Base-by-base conservation (phyloP, 148 eudicot genomes). In the Rhododendron ovatum region DNA sequence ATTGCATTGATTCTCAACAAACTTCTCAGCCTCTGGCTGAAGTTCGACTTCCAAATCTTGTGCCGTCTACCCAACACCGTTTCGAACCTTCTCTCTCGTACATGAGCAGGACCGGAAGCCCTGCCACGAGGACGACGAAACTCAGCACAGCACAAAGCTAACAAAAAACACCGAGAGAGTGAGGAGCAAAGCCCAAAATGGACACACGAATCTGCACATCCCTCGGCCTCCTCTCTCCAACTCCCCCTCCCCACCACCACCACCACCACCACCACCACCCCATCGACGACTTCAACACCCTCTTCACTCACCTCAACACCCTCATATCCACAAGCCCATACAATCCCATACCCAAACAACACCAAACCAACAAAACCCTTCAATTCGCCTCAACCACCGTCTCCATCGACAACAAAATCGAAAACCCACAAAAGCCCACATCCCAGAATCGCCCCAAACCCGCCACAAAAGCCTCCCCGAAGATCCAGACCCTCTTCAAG, bases 381-480 rank as follows among this genome's bases (percentile, higher is more conserved):
- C 86, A 86, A 59, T 96, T 95, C 86, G 88, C 93, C 71, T 93
- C 98, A 75, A 89, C 94, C 45, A 87, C 98, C 61, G 15, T 94
- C 2, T 92, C 98, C n/a, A 11, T 87, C 45, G 89, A 90, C 35
- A 67, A 88, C 30, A 87, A 87, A 63, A 86, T 57, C 82, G 81
- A 86, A 75, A 89, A 57, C 63, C 89, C 90, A 83, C 4, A 88
- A 80, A 91, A 84, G 73, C 91, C 90, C 89, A 89, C 53, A 3
- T 89, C 94, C 69, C 88, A 80, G 84, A 89, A 74, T 84, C 82
- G 88, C 90, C 86, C 88, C n/a, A 94, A 91, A 91, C 91, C 94
- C 74, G 76, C 91, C 17, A 8, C 87, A 7, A 88, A 79, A 73
- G 89, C 69, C 48, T 87, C 85, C 18, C 90, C 90, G 33, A 82